Percentiles rank a stretch among this genome's conserved stretches.
These are phyloP conservation scores for Ogataea haglerorum DNA, from an alignment of 805 yeast species.

Conservation along the genomic window DNA sequence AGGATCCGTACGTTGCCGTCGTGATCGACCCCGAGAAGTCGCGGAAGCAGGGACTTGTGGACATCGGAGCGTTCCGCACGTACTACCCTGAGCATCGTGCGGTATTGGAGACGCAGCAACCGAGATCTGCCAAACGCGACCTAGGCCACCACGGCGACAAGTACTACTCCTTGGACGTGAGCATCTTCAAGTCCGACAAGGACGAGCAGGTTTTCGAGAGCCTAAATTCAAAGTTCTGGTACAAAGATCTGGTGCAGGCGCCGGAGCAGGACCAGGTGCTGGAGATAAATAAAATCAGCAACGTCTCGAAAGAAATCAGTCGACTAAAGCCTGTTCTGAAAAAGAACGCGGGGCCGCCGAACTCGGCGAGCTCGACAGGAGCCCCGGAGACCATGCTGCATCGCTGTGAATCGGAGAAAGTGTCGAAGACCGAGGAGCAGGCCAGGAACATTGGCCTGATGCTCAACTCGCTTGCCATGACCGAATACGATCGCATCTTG, in stretches of 20 bases:
- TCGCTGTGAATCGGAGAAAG: conserved; percentile 1
- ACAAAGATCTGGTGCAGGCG: conserved; percentile 31
- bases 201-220: conserved; percentile 47
- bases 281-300: conserved; percentile 11
- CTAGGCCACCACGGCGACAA: conserved; percentile 68
- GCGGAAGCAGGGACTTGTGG: conserved; percentile 57
- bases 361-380: background rate
- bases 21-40: conserved; percentile 84
- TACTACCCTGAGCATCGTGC: conserved; percentile 31
- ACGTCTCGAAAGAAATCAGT: conserved; percentile 6
- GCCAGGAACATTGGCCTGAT: background rate
- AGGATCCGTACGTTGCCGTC: conserved; percentile 87
- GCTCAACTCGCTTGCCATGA: conserved; percentile 5
- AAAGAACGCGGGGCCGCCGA: background rate
- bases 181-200: conserved; percentile 49
- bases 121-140: conserved; percentile 48
- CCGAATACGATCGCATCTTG: conserved; percentile 6
- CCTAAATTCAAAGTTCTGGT: conserved; percentile 47
- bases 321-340: conserved; percentile 2
- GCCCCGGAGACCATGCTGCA: background rate
- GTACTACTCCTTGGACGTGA: conserved; percentile 65
- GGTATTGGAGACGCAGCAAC: background rate
- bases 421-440: conserved; percentile 2
- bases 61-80: conserved; percentile 88
- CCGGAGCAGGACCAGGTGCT: conserved; percentile 15